Base-by-base conservation (phyloP, 495 filamentous ascomycete genomes). In the Aspergillus homomorphus region DNA sequence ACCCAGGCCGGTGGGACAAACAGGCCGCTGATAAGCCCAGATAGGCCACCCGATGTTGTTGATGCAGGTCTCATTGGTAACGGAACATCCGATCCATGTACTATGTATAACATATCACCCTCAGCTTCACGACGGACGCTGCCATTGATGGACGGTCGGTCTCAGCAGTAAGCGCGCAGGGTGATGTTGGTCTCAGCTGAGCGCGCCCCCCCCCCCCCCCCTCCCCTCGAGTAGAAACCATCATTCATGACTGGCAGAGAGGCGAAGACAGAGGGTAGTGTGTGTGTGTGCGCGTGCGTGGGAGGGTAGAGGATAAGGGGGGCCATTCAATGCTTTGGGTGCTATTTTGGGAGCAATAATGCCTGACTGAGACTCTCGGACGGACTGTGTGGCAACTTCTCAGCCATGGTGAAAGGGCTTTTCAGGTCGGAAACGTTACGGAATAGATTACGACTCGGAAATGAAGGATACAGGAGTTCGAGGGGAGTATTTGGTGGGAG, bases 21-120 rank as follows among this genome's bases (percentile, higher is more conserved):
- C 56, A 48, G 43, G 45, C 55, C 58, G 61, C 58, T 62, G 61
- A 66, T 63, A 64, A 62, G 61, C 61, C 33, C 49, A 44, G 53
- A 59, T 54, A 59, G 53, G 61, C 49, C 51, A 43, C 18, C 52
- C 22, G 23, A 49, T 45, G 33, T 12, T 38, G 33, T 12, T 38
- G 45, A 54, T 18, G 45, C 50, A 42, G 38, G 57, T 64, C 51
- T 42, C 49, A 59, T 60, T 59, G 59, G 51, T 59, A 53, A 59
- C 49, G 38, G 50, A 49, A 56, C 55, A 53, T 54, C 45, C 50
- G 44, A 57, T 38, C 33, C 46, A 61, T 49, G 52, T 55, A 24
- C 22, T 26, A 15, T 51, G 23, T 24, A 56, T 19, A 43, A 33
- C 51, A 51, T 51, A 56, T 62, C 60, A 66, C 63, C 51, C 18